Evolutionary conservation across 164 flowering plant species (phyloP).

Genomic region (Vitis vinifera): ASM3070453v1 NC_081821.1:10441501-10442000

Average conservation of each 20-base stretch:
- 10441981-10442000: too few species aligned
- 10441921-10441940: too few species aligned
- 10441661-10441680: neutral
- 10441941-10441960: too few species aligned
- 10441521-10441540: too few species aligned
- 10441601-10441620: neutral
- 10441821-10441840: neutral
- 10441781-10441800: conserved; percentile 48
- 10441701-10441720: conserved; percentile 18
- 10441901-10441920: too few species aligned
- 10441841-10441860: too few species aligned
- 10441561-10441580: neutral
- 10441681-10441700: neutral
- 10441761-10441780: conserved; percentile 50
- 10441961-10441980: too few species aligned
- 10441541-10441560: too few species aligned
- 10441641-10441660: neutral
- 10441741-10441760: conserved; percentile 58
- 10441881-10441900: neutral
- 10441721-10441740: conserved; percentile 20
- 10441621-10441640: neutral
- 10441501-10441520: too few species aligned
- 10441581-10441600: conserved; percentile 8
- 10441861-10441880: neutral
- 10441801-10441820: conserved; percentile 24